phyloP scores from a whole-genome alignment of 306 rosid species.

The Prunus dulcis region DNA sequence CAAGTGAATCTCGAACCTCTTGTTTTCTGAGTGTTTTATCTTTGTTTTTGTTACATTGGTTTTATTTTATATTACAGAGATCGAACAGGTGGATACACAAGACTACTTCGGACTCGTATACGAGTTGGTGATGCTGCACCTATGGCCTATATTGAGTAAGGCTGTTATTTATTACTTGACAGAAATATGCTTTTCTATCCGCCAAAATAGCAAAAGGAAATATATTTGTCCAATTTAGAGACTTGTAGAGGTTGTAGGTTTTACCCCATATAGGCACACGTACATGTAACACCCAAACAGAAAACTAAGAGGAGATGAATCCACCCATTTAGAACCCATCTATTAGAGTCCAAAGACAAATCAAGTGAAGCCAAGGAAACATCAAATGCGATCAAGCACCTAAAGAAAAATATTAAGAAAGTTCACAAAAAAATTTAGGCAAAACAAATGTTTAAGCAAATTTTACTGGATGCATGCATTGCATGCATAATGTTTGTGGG shows the following conservation, averaged over 20 bases:
- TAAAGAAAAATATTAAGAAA: not conserved
- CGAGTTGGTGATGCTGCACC: slow-evolving; percentile 98
- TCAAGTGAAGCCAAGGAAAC: not conserved
- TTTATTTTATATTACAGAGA: slow-evolving; percentile 49
- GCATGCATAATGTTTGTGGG: not conserved
- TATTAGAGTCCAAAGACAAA: not conserved
- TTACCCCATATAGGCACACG: not conserved
- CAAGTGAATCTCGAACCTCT: slow-evolving; percentile 45
- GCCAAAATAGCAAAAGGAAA: not conserved
- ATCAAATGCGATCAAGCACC: not conserved
- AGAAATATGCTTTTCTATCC: not conserved
- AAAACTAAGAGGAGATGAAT: not conserved
- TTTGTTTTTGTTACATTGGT: slow-evolving; percentile 14
- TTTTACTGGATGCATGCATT: not conserved
- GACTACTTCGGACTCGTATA: slow-evolving; percentile 87
- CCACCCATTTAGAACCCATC: not conserved
- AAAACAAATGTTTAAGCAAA: too few relatives aligned
- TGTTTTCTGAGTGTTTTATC: not conserved
- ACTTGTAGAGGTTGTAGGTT: not conserved
- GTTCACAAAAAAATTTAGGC: not conserved
- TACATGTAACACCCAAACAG: not conserved
- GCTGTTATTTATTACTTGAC: slow-evolving; percentile 3
- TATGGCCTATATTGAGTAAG: slow-evolving; percentile 97
- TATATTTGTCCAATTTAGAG: not conserved
- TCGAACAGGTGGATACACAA: slow-evolving; percentile 91